These are phyloP conservation scores for Polyplosphaeria fusca DNA, from an alignment of 495 filamentous ascomycete genomes.

Conservation along the genomic window DNA sequence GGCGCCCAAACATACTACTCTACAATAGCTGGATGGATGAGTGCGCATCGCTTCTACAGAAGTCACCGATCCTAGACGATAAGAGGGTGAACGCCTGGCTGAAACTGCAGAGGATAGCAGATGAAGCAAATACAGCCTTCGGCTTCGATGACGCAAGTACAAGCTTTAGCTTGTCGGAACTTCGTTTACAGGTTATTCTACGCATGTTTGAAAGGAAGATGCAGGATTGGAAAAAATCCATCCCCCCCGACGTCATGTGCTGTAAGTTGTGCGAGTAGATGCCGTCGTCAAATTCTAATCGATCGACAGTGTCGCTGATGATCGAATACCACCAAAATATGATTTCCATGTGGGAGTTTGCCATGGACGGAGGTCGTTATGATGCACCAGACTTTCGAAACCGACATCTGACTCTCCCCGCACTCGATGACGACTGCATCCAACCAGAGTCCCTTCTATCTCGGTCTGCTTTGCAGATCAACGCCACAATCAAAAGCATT, in stretches of 20 bases:
- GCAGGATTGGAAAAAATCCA: constrained; percentile 48
- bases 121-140: constrained; percentile 51
- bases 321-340: constrained; percentile 26
- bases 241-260: constrained; percentile 42
- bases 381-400: constrained; percentile 28
- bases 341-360: constrained; percentile 32
- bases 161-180: constrained; percentile 46
- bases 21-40: constrained; percentile 54
- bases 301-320: constrained; percentile 34
- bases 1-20: constrained; percentile 29
- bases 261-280: constrained; percentile 8
- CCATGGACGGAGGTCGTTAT: constrained; percentile 31
- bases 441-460: constrained; percentile 33
- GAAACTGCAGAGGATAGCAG: constrained; percentile 49
- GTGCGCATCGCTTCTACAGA: constrained; percentile 45
- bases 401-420: constrained; percentile 47
- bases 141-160: constrained; percentile 53
- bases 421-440: constrained; percentile 40
- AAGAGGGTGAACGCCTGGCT: constrained; percentile 47
- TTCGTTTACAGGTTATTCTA: constrained; percentile 49
- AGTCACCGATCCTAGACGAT: constrained; percentile 46
- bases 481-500: constrained; percentile 51
- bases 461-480: constrained; percentile 47
- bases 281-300: background rate
- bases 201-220: constrained; percentile 52